These are phyloP conservation scores for Ascochyta pisi DNA, from an alignment of 2,329 filamentous ascomycete genomes.

Conservation along the genomic window DNA sequence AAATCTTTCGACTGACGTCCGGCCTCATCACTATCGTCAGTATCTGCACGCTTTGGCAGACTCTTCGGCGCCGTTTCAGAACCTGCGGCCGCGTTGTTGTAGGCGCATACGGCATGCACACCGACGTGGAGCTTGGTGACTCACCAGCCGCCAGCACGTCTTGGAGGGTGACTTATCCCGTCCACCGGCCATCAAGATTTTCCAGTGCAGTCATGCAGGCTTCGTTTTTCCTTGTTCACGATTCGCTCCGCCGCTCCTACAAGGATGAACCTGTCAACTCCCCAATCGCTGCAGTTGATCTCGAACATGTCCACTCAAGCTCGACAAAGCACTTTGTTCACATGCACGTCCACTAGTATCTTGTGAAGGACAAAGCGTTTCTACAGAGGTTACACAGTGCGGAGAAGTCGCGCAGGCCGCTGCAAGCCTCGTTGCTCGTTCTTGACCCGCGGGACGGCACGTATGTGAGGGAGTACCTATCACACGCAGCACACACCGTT, in stretches of 20 bases:
- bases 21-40: conserved; percentile 25
- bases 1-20: conserved; percentile 17
- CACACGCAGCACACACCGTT: conserved; percentile 16
- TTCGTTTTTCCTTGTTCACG: conserved; percentile 17
- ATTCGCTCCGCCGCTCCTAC: conserved; percentile 1
- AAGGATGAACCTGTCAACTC: conserved; percentile 5
- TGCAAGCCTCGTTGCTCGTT: conserved; percentile 18
- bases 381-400: conserved; percentile 18
- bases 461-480: conserved; percentile 15
- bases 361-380: conserved; percentile 6
- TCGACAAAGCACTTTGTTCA: background rate
- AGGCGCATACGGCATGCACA: conserved; percentile 35
- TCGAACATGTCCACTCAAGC: too few relatives aligned
- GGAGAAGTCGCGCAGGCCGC: conserved; percentile 30
- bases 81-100: conserved; percentile 32
- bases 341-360: conserved; percentile 1
- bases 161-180: conserved; percentile 8
- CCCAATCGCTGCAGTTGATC: background rate
- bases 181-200: conserved; percentile 18
- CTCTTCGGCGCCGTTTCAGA: conserved; percentile 38
- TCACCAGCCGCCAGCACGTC: conserved; percentile 31
- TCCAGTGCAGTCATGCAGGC: conserved; percentile 17
- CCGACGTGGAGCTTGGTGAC: conserved; percentile 45
- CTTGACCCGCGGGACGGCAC: conserved; percentile 15
- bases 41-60: conserved; percentile 26